Evolutionary conservation across 768 basidiomycete species (phyloP).

Genomic region (Mycena vulgaris): DNA sequence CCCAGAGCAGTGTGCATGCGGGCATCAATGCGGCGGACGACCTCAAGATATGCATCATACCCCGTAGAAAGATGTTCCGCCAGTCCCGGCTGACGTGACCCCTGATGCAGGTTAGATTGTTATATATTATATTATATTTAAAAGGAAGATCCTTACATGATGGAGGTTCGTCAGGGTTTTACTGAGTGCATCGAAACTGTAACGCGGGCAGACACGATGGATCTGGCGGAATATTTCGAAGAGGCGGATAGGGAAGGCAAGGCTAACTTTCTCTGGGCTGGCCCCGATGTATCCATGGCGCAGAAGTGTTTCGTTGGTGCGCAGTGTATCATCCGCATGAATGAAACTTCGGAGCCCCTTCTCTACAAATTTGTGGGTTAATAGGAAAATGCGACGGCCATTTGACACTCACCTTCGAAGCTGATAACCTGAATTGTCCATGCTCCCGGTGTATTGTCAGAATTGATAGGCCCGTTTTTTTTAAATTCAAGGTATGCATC

Average conservation of each 20-base stretch:
- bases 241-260: slow-evolving; percentile 37
- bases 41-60: slow-evolving; percentile 18
- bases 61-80: slow-evolving; percentile 5
- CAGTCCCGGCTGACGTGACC: neutral
- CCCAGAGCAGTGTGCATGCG: neutral
- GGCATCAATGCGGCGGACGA: slow-evolving; percentile 7
- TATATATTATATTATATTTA: neutral
- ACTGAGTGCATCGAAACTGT: slow-evolving; percentile 41
- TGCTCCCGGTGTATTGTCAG: neutral
- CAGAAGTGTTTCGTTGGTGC: slow-evolving; percentile 38
- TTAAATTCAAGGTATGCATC: slow-evolving; percentile 14
- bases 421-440: slow-evolving; percentile 5
- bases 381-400: no score
- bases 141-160: slow-evolving; percentile 31
- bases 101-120: neutral
- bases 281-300: slow-evolving; percentile 42
- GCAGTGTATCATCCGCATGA: neutral
- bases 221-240: slow-evolving; percentile 45
- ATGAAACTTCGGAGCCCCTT: neutral
- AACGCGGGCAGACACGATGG: slow-evolving; percentile 42
- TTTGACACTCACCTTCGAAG: slow-evolving; percentile 22
- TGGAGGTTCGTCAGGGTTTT: slow-evolving; percentile 38
- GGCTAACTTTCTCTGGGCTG: slow-evolving; percentile 32
- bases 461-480: neutral
- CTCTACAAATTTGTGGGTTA: neutral